Percentiles rank a stretch among this genome's conserved stretches.
These are phyloP conservation scores for Globisporangium nunn DNA, from an alignment of 352 stramenopile species.

Conservation along the genomic window DNA sequence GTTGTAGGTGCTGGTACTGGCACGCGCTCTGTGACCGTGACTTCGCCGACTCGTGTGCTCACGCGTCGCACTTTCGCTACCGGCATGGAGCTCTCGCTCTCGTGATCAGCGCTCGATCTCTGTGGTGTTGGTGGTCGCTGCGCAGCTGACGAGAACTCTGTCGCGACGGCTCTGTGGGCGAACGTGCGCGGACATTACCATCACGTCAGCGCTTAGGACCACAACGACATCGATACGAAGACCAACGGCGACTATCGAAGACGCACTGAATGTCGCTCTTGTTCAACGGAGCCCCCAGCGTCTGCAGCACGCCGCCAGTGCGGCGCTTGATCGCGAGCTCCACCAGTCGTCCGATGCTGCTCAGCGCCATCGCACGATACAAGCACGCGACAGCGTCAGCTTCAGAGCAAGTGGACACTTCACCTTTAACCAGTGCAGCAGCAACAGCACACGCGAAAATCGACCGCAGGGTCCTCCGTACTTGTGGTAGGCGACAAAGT, in stretches of 20 bases:
- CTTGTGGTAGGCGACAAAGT: slow-evolving; percentile 85
- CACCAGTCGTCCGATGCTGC: slow-evolving; percentile 71
- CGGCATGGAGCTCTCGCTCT: background rate
- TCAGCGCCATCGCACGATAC: background rate
- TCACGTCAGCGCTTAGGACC: background rate
- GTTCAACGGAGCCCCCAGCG: slow-evolving; percentile 39
- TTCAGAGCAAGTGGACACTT: background rate
- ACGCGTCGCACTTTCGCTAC: slow-evolving; percentile 11
- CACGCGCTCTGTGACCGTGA: slow-evolving; percentile 9
- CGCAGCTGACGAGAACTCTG: background rate
- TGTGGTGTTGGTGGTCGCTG: background rate
- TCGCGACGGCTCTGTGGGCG: slow-evolving; percentile 6
- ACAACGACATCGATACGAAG: background rate
- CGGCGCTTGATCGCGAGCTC: slow-evolving; percentile 76
- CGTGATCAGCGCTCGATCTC: background rate
- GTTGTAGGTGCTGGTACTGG: background rate
- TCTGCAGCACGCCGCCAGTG: slow-evolving; percentile 44
- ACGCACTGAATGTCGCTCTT: slow-evolving; percentile 62
- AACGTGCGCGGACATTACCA: background rate
- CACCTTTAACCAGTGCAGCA: background rate
- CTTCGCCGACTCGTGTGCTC: slow-evolving; percentile 10
- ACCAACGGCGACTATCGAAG: background rate
- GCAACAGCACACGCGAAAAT: no score
- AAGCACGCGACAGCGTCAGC: background rate
- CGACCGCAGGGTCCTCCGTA: slow-evolving; percentile 14